Base-by-base conservation (phyloP, 2,329 filamentous ascomycete genomes). In the Onygenales sp. region DNA sequence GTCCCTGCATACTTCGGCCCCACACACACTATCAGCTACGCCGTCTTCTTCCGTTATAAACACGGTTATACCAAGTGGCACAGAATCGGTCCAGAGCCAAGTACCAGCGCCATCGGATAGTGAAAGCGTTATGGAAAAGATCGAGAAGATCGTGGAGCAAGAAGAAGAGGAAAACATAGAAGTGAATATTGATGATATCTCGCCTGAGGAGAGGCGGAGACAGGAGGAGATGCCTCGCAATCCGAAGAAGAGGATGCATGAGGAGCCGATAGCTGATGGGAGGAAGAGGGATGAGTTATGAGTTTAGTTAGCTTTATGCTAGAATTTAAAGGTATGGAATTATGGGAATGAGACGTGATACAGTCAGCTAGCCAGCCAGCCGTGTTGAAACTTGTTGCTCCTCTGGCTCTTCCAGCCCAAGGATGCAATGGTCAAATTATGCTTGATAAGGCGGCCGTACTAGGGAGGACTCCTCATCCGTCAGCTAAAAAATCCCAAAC, bases 171-270 rank as follows among this genome's bases (percentile, higher is more conserved):
- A 54, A 3, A 56, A 64, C 27, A 51, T 66, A 27, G 60, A 61
- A 3, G 60, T 61, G 2, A 60, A 62, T 39, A 56, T 70, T 27
- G 65, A 70, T 50, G 66, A 70, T 50, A 60, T 68, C 11, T 65
- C 66, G 3, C 64, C 64, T 1, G 68, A 72, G 51, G 69, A 71
- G 58, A 60, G 60, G 41, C 57, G 61, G 31, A 58, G 60, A 47
- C 67, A 72, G 45, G 69, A 70, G 47, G 69, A 70, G 46, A 60
- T 67, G 36, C 69, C 71, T 36, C 65, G 68, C 27, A 77, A 77
- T 59, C 61, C 74, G 7, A 75, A 75, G 60, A 77, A 77, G 61
- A 62, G 74, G 53, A 76, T 75, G 72, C 75, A 69, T 61, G 74
- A 76, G 52, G 72, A 71, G 45, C 60, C 66, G 41, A 60, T 68